These are phyloP conservation scores for Populus deltoides DNA, from an alignment of 345 rosid species.

Conservation along the genomic window DNA sequence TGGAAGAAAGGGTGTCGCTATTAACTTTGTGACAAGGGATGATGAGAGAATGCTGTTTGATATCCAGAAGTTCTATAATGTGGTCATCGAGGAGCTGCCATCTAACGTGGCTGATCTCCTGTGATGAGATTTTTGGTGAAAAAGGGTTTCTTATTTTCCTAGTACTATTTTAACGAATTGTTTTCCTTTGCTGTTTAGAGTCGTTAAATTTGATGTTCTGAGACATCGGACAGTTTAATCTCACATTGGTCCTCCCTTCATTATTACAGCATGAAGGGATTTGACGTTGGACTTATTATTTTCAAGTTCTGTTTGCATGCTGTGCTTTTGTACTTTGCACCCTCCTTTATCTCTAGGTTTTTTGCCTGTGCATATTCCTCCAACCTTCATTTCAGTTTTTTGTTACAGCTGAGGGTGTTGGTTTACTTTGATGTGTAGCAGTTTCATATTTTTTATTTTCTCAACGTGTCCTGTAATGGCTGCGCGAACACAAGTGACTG, in stretches of 20 bases:
- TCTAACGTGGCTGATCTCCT: conserved; percentile 51
- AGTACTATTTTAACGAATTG: conserved; percentile 22
- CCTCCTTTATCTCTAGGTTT: too few species aligned
- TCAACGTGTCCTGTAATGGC: too few species aligned
- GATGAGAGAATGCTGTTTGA: conserved; percentile 48
- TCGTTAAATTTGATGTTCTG: conserved; percentile 23
- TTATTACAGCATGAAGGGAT: conserved; percentile 19
- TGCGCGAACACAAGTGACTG: too few species aligned
- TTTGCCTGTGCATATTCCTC: too few species aligned
- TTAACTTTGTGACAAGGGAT: conserved; percentile 43
- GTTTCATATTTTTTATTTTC: too few species aligned
- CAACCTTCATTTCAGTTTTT: too few species aligned
- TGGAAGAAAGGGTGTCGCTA: conserved; percentile 53
- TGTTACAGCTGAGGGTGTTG: too few species aligned
- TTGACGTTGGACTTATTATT: conserved; percentile 15
- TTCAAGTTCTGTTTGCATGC: conserved; percentile 6
- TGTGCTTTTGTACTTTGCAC: neutral
- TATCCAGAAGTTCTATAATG: conserved; percentile 38
- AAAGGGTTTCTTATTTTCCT: conserved; percentile 31
- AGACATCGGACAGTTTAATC: conserved; percentile 41
- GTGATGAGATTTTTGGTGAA: conserved; percentile 38
- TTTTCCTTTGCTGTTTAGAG: conserved; percentile 8
- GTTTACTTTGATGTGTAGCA: too few species aligned
- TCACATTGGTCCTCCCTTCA: conserved; percentile 28
- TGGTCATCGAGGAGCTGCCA: conserved; percentile 45